phyloP scores from a whole-genome alignment of 371 early-diverging fungal species.

The Mucor velutinosus region DNA sequence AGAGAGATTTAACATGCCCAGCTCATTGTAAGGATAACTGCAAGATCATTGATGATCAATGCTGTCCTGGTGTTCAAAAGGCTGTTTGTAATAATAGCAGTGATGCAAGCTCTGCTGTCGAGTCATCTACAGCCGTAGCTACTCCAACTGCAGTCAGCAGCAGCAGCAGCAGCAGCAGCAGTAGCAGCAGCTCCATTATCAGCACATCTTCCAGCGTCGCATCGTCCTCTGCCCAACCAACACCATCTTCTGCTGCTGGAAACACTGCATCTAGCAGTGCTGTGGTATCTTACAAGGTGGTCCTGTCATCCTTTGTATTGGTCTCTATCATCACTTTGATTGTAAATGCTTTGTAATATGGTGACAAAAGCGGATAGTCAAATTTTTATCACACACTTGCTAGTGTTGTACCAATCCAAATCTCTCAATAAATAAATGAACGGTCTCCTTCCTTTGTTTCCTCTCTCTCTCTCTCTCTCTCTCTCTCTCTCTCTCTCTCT shows the following conservation, averaged over 20 bases:
- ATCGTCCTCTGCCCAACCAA: background rate
- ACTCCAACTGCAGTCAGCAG: background rate
- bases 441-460: too few species aligned
- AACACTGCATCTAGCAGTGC: background rate
- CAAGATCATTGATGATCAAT: conserved; percentile 20
- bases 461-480: background rate
- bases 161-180: background rate
- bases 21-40: conserved; percentile 11
- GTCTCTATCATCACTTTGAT: background rate
- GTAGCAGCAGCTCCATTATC: background rate
- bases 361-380: background rate
- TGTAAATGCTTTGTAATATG: background rate
- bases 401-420: too few species aligned
- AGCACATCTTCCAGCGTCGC: background rate
- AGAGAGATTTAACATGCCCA: conserved; percentile 11
- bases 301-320: background rate
- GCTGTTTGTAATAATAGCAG: conserved; percentile 11
- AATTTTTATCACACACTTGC: background rate
- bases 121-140: background rate
- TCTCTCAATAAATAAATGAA: too few species aligned
- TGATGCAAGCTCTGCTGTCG: background rate
- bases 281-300: background rate
- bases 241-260: background rate
- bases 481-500: too few species aligned
- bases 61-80: conserved; percentile 27